phyloP scores from a whole-genome alignment of 768 basidiomycete species.

The Saitozyma podzolica region DNA sequence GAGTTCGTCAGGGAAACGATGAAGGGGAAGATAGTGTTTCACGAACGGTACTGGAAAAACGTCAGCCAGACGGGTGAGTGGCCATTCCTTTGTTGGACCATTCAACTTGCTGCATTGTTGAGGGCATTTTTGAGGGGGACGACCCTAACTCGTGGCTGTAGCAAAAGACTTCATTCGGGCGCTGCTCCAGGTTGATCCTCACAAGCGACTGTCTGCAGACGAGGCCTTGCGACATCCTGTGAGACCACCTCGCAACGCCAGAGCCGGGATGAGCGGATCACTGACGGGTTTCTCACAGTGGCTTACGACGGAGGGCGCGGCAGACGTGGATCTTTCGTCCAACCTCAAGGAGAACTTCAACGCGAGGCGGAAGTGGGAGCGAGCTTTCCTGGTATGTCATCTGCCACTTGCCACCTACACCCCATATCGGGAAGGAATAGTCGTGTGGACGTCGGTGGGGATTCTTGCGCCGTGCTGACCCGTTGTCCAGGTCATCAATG shows the following conservation, averaged over 20 bases:
- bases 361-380: conserved; percentile 28
- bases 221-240: conserved; percentile 71
- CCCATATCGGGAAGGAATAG: not conserved
- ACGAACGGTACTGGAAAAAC: conserved; percentile 92
- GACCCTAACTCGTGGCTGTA: conserved; percentile 50
- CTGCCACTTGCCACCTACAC: not conserved
- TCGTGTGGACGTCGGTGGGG: not conserved
- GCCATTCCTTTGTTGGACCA: not conserved
- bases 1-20: conserved; percentile 81
- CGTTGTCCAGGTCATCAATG: conserved; percentile 31
- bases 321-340: conserved; percentile 69
- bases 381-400: conserved; percentile 31
- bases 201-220: conserved; percentile 68
- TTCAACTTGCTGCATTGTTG: not conserved
- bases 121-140: not conserved
- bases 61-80: conserved; percentile 70
- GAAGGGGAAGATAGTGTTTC: conserved; percentile 81
- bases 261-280: not conserved
- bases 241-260: conserved; percentile 34
- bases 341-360: conserved; percentile 78
- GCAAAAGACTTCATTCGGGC: conserved; percentile 80
- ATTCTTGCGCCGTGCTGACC: no score
- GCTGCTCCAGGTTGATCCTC: conserved; percentile 71
- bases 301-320: conserved; percentile 68
- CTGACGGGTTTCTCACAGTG: conserved; percentile 58